These are phyloP conservation scores for Digitaria exilis DNA, from an alignment of 202 grass and related monocot genomes.

Conservation along the genomic window DNA sequence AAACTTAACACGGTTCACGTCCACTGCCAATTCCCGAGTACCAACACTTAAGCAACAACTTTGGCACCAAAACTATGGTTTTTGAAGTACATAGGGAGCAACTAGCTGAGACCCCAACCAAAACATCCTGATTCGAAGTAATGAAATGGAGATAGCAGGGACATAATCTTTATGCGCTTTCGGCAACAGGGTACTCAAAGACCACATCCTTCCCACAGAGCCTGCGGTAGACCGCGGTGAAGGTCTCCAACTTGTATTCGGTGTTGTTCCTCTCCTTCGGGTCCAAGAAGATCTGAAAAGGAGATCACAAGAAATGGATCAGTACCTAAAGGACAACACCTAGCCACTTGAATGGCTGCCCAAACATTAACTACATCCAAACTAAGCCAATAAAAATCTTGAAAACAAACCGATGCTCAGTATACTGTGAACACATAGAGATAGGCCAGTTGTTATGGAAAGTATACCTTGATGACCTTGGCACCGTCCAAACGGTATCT, in stretches of 20 bases:
- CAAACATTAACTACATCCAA: background rate
- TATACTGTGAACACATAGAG: background rate
- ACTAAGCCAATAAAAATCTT: background rate
- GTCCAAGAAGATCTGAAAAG: conserved; percentile 73
- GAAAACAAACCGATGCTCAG: background rate
- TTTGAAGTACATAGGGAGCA: conserved; percentile 40
- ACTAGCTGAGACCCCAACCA: conserved; percentile 27
- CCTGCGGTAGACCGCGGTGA: conserved; percentile 66
- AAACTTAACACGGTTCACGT: conserved; percentile 52
- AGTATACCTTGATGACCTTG: conserved; percentile 68
- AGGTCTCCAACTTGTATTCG: conserved; percentile 77
- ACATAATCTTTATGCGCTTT: conserved; percentile 53
- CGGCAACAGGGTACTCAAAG: conserved; percentile 62
- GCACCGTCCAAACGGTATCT: conserved; percentile 78
- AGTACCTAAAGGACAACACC: background rate
- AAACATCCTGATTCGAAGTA: conserved; percentile 31
- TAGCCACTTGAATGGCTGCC: background rate
- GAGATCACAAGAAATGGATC: background rate
- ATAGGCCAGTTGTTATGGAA: too few species aligned
- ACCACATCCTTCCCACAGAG: conserved; percentile 69
- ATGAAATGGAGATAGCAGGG: conserved; percentile 36
- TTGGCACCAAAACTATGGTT: conserved; percentile 54
- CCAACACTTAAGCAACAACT: conserved; percentile 30
- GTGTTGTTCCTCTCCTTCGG: conserved; percentile 88
- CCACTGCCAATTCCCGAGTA: conserved; percentile 21